Evolutionary conservation across 139 green algal species (phyloP), one percentile per base, ranked within the genome.

Genomic region (Tetradesmus lagerheimii): DNA sequence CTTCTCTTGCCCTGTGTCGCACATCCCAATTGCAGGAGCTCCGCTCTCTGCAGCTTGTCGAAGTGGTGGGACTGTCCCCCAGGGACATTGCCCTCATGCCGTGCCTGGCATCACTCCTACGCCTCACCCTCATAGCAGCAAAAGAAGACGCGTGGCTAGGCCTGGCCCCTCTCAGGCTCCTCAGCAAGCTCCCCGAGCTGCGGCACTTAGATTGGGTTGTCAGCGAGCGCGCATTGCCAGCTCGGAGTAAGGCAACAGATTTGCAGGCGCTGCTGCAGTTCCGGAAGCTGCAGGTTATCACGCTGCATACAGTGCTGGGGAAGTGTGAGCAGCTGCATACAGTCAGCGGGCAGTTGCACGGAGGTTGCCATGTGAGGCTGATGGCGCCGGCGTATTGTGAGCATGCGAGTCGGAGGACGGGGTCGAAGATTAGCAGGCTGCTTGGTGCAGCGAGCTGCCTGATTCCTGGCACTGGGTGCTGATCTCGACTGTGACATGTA

Each of bases 131-230:
- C 20, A 90, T 90, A 35, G 71, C 86, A 34, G 71, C 86, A 1
- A 76, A 57, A 34, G 86, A 90, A 8, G 86, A 90, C 34, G 45
- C 45, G 0, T 90, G 86, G 86, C 86, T 90, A 12, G 86, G 86
- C 43, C 86, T 90, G n/a, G 71, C 86, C 2, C 86, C 86, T 4
- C 67, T 90, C 18, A 50, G 75, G 31, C 86, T 85, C n/a, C 86
- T 90, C 31, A 39, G 31, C 43, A 71, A 71, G 34, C 53, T 90
- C 3, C 47, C 86, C 4, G 86, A 74, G 43, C 86, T 90, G 75
- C 86, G 86, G 1, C 86, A 90, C 75, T 71, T 90, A 23, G 86
- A 90, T 75, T 90, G 86, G 86, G 86, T 90, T 14, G 71, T 83
- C 27, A 77, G 41, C 11, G 86, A 90, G 74, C 47, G 75, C 9